Percentiles rank a stretch among this genome's conserved stretches.
These are phyloP conservation scores for Amylocarpus encephaloides DNA, from an alignment of 2,329 filamentous ascomycete genomes.

Conservation along the genomic window DNA sequence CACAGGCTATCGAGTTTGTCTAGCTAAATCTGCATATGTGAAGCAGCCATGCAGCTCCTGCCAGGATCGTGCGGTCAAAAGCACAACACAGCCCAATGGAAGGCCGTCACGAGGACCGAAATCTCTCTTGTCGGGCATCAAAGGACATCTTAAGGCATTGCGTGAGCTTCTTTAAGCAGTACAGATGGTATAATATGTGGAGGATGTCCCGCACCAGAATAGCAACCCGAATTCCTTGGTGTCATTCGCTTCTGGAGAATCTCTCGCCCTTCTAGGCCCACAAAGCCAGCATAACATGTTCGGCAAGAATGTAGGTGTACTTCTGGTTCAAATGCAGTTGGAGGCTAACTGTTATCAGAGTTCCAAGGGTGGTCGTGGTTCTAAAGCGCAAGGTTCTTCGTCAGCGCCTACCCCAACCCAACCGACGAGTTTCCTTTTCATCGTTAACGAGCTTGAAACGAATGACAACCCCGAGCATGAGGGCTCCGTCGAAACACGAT, in stretches of 20 bases:
- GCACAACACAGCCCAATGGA: conserved; percentile 18
- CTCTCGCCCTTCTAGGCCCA: not conserved
- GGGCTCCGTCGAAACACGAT: conserved; percentile 11
- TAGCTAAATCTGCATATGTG: conserved; percentile 15
- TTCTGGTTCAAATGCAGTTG: not conserved
- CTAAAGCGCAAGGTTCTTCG: conserved; percentile 1
- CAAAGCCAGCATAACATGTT: not conserved
- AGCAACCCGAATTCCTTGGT: too few species aligned
- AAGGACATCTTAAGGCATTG: not conserved
- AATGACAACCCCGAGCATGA: conserved; percentile 23
- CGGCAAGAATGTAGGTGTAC: conserved; percentile 3
- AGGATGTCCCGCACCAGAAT: not conserved
- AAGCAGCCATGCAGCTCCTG: conserved; percentile 15
- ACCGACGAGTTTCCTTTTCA: conserved; percentile 32
- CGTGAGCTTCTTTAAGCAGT: not conserved
- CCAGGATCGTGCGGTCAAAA: conserved; percentile 11
- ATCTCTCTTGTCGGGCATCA: conserved; percentile 3
- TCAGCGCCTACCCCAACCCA: conserved; percentile 1
- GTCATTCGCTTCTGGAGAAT: not conserved
- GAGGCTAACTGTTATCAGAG: not conserved
- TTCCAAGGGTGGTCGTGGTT: not conserved
- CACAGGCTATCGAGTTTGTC: conserved; percentile 6
- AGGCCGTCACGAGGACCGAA: conserved; percentile 6
- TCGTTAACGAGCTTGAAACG: conserved; percentile 37
- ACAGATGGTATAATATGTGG: not conserved